phyloP scores from a whole-genome alignment of 202 grass and related monocot species.

The Carex sylvatica region DNA sequence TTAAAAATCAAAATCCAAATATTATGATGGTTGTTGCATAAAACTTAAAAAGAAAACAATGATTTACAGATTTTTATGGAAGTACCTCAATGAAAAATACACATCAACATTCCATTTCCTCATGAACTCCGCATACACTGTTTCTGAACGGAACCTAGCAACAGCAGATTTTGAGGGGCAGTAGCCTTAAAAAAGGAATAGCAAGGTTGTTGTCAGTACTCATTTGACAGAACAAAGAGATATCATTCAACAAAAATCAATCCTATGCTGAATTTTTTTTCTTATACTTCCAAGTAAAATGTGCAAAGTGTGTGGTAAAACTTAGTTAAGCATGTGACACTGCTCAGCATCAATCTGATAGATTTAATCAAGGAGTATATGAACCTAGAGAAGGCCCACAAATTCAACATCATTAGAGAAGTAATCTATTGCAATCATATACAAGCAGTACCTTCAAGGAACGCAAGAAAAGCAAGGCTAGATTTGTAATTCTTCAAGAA shows the following conservation, averaged over 20 bases:
- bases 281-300: not conserved
- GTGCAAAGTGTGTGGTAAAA: not conserved
- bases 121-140: slow-evolving; percentile 78
- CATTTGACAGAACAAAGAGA: not conserved
- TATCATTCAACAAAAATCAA: not conserved
- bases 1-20: not conserved
- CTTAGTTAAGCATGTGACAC: not conserved
- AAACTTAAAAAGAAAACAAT: not conserved
- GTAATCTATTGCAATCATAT: not conserved
- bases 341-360: not conserved
- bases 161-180: slow-evolving; percentile 65
- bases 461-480: slow-evolving; percentile 77
- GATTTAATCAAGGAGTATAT: not conserved
- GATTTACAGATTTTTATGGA: slow-evolving; percentile 15
- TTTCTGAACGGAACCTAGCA: slow-evolving; percentile 69
- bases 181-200: slow-evolving; percentile 48
- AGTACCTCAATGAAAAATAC: slow-evolving; percentile 90
- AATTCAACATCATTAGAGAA: not conserved
- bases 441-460: slow-evolving; percentile 78
- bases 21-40: slow-evolving; percentile 8
- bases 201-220: slow-evolving; percentile 1
- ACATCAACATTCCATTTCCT: slow-evolving; percentile 91
- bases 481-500: slow-evolving; percentile 95
- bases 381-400: not conserved
- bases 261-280: slow-evolving; percentile 11